Conservation (phyloP, 2,329 filamentous ascomycete genomes). For the Trichoderma pleuroti region DNA sequence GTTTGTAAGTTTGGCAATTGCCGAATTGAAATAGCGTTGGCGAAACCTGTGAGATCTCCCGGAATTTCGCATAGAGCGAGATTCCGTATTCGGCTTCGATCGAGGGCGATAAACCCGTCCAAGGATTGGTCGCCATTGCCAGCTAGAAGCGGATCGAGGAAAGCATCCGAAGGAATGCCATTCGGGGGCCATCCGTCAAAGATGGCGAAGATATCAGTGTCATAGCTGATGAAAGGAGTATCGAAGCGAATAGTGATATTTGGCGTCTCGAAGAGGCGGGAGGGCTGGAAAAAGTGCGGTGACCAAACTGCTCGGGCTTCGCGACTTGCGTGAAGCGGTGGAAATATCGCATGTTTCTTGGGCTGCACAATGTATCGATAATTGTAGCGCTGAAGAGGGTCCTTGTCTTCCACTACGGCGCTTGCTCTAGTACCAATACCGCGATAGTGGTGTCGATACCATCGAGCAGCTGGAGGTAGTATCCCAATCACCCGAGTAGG, state of each 20-base stretch:
- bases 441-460: slow-evolving; percentile 8
- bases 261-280: neutral
- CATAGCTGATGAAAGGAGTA: slow-evolving; percentile 10
- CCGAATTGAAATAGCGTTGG: neutral
- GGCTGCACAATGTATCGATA: slow-evolving; percentile 12
- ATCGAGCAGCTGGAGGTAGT: neutral
- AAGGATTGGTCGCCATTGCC: neutral
- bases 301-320: neutral
- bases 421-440: neutral
- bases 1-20: neutral
- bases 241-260: slow-evolving; percentile 1
- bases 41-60: neutral
- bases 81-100: neutral
- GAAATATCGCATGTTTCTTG: slow-evolving; percentile 5
- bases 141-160: neutral
- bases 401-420: neutral
- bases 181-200: slow-evolving; percentile 1
- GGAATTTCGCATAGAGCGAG: slow-evolving; percentile 7
- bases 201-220: neutral
- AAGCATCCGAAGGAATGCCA: neutral
- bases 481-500: slow-evolving; percentile 1
- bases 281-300: neutral
- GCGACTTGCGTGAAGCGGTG: neutral
- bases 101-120: neutral
- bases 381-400: neutral